phyloP scores from a whole-genome alignment of 495 filamentous ascomycete genomes.

The Xylaria longipes region DNA sequence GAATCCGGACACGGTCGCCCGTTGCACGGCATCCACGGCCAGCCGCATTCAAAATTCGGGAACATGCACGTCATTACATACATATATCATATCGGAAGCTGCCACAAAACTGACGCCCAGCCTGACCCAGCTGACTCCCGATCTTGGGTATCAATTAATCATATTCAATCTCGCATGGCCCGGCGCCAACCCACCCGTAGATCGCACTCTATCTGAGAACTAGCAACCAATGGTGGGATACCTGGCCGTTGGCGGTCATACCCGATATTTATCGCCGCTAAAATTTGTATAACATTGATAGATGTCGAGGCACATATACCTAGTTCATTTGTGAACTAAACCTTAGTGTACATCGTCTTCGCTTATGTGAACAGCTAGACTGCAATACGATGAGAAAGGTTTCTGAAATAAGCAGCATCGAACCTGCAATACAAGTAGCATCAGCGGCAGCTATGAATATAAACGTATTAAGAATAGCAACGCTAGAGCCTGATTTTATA shows the following conservation, averaged over 20 bases:
- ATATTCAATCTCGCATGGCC: background rate
- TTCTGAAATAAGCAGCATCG: background rate
- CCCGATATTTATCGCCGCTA: background rate
- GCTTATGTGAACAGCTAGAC: background rate
- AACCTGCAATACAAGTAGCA: background rate
- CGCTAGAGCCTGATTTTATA: background rate
- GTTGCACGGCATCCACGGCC: constrained; percentile 13
- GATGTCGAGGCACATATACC: background rate
- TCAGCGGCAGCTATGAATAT: background rate
- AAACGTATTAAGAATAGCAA: background rate
- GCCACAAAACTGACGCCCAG: background rate
- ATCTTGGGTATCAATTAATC: background rate
- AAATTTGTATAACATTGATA: background rate
- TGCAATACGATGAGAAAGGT: background rate
- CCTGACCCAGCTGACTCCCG: background rate
- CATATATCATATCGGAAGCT: constrained; percentile 14
- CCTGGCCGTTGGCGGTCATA: background rate
- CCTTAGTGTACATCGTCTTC: background rate
- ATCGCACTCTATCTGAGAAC: constrained; percentile 1
- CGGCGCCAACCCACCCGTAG: background rate
- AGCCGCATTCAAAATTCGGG: constrained; percentile 16
- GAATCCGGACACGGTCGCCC: background rate
- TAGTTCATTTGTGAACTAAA: background rate
- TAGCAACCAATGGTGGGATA: background rate
- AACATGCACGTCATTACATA: constrained; percentile 1